Evolutionary conservation across 2,329 filamentous ascomycete species (phyloP), one percentile per base, ranked within the genome.

Genomic region (Arachnomyces sp.): DNA sequence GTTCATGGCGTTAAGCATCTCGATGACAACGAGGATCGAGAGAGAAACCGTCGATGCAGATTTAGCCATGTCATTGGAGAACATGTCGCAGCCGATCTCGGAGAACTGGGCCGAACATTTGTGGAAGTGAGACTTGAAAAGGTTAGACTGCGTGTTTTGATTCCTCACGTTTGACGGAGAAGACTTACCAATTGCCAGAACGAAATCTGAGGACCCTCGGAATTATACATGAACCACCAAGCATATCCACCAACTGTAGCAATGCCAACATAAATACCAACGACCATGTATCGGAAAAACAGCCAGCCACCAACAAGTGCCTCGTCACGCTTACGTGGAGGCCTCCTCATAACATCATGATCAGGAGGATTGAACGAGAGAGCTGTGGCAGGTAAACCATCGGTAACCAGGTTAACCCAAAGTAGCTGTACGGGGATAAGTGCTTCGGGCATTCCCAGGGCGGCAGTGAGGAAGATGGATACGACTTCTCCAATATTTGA

Each of bases 161-260:
- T 42, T 51, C 47, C 16, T 11, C 30, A 35, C 4, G 3, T 13
- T 12, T 29, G 28, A 36, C 17, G 29, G 17, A 30, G 7, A 9
- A 6, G 11, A 63, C 71, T 63, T 65, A 76, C 72, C 51, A 98
- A 73, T 61, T 98, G 86, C 63, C 77, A 84, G 70, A 96, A 95
- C 47, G 73, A 80, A 65, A 98, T 94, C 63, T 94, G 86, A 16
- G 92, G 92, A 1, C 92, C 92, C 51, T 82, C 79, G 7, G 80
- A 68, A 69, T 96, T 90, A 73, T 84, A 95, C 84, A 98, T 89
- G 73, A 96, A 98, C 86, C 88, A 98, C 92, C 92, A 98, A n/a
- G 87, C 90, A 60, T 98, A 98, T 34, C 93, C 92, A 57, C 84
- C 88, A 14, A 98, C 93, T 3, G 92, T 98, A 39, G 92, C 92